Percentiles rank a stretch among this genome's conserved stretches.
phyloP scores from a whole-genome alignment of 371 early-diverging fungal genomes.

The Amoeboaphelidium occidentale region DNA sequence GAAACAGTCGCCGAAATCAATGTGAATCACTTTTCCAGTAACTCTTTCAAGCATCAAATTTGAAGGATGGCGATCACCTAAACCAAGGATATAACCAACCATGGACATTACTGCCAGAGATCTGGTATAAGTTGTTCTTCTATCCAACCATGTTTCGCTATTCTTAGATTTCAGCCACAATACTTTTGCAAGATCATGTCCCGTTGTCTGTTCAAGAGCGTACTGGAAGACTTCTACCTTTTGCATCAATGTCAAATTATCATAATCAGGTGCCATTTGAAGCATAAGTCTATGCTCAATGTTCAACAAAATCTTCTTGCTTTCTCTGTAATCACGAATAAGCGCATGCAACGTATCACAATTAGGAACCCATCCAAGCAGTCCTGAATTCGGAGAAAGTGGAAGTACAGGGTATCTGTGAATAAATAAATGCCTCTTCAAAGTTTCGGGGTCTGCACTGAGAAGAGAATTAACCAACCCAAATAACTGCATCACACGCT shows the following conservation, averaged over 20 bases:
- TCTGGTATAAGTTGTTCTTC: constrained; percentile 84
- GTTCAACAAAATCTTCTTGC: constrained; percentile 58
- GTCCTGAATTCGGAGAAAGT: constrained; percentile 85
- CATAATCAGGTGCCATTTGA: constrained; percentile 77
- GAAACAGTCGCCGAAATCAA: constrained; percentile 97
- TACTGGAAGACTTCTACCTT: constrained; percentile 93
- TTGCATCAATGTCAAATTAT: constrained; percentile 65
- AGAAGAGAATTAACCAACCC: constrained; percentile 85
- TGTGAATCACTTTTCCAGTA: constrained; percentile 90
- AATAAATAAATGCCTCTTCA: constrained; percentile 73
- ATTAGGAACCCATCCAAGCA: constrained; percentile 91
- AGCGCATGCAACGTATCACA: constrained; percentile 78
- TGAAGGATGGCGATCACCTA: constrained; percentile 95
- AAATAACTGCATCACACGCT: constrained; percentile 96
- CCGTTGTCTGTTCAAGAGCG: constrained; percentile 76
- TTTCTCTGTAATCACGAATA: constrained; percentile 71
- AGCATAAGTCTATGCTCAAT: constrained; percentile 85
- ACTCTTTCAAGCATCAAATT: constrained; percentile 85
- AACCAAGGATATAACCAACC: constrained; percentile 91
- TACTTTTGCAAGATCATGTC: constrained; percentile 81
- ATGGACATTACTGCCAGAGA: constrained; percentile 95
- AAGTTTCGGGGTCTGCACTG: constrained; percentile 61
- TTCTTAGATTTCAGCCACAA: constrained; percentile 87
- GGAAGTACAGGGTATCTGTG: constrained; percentile 82
- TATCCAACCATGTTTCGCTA: constrained; percentile 83